These are phyloP conservation scores for Mimosa pudica DNA, from an alignment of 306 rosid genomes.

Conservation along the genomic window DNA sequence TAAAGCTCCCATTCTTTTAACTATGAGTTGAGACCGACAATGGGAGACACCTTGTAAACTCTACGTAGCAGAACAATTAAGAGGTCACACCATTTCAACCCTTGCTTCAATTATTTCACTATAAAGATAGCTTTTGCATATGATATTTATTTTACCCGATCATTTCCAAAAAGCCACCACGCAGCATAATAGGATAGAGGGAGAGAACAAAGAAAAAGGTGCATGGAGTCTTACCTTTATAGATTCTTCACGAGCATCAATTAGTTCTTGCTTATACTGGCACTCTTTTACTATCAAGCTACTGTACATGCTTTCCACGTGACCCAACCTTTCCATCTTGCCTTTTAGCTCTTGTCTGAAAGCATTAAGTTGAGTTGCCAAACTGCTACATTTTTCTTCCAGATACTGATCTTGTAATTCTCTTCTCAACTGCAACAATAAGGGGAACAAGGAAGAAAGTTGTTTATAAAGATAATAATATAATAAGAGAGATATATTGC, in stretches of 20 bases:
- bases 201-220: neutral
- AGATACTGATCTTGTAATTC: neutral
- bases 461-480: conserved; percentile 5
- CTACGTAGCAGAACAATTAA: neutral
- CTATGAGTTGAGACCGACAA: neutral
- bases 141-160: neutral
- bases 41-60: neutral
- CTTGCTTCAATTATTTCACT: neutral
- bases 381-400: neutral
- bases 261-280: conserved; percentile 1
- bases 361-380: neutral
- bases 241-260: conserved; percentile 9
- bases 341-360: neutral
- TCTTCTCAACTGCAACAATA: neutral
- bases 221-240: neutral
- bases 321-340: neutral
- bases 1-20: conserved; percentile 7
- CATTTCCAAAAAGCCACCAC: neutral
- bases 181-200: neutral
- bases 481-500: neutral
- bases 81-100: neutral
- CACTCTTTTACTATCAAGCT: neutral
- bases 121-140: neutral
- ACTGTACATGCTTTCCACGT: neutral
- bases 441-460: neutral